Evolutionary conservation across 148 eudicot species (phyloP), one percentile per base, ranked within the genome.

Genomic region (Chenopodium berlandieri): DNA sequence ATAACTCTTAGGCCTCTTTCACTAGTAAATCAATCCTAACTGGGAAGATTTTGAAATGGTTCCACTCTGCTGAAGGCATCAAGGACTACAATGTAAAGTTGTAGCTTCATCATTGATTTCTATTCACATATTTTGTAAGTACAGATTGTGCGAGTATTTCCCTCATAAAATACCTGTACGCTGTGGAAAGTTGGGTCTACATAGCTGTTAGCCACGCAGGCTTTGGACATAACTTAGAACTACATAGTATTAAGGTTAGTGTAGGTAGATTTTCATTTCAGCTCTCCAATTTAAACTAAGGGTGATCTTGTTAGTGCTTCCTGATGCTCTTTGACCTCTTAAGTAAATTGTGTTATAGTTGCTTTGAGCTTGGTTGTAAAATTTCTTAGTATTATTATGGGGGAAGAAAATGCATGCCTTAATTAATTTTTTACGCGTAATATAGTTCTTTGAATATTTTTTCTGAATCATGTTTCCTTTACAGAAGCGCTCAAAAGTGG

Each of bases 401-500:
- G 54, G 27, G n/a, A 71, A 67, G 34, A 67, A 67, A 67, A 16
- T 17, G 62, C 62, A 56, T 13, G 12, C 14, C 3, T 9, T 13
- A 66, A 7, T 27, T 11, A 25, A 25, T 67, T 13, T 52, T 2
- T 3, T 52, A 3, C 52, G 63, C n/a, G 11, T 6, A 22, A 7
- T 25, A 3, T 60, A 7, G 25, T 3, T 27, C 3, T 58, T 48
- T 50, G 8, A 22, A 27, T 32, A 76, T 27, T 2, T 48, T 60
- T 17, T 30, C 54, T 75, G 4, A 75, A 47, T 71, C 74, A 37
- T 7, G 31, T 19, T 84, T 48, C 76, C 72, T 58, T 78, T 84
- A 23, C 94, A 94, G 98, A 95, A 74, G 94, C 98, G 58, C 92
- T 87, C 81, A 84, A 95, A 88, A 95, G 85, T 65, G 98, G 98